Conservation (phyloP, 73 alveolate genomes). For the Paramecium biaurelia region DNA sequence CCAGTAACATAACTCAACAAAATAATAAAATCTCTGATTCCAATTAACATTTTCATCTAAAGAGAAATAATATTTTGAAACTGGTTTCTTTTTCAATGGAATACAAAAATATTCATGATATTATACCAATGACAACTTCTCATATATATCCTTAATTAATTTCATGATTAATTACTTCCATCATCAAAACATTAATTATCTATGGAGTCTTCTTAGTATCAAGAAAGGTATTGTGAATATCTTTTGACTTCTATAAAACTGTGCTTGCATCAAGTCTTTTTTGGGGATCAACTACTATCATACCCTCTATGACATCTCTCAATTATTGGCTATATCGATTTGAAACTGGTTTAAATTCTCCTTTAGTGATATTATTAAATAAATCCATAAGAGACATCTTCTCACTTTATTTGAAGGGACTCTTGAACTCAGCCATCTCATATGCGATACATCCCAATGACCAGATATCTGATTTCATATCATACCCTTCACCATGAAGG, state of each 20-base stretch:
- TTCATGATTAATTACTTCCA: not conserved
- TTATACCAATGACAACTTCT: slow-evolving; percentile 88
- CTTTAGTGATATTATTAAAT: slow-evolving; percentile 88
- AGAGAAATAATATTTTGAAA: slow-evolving; percentile 83
- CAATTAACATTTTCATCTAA: slow-evolving; percentile 42
- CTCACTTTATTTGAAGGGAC: slow-evolving; percentile 88
- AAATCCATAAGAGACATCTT: slow-evolving; percentile 94
- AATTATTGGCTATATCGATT: slow-evolving; percentile 75
- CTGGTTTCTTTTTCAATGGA: slow-evolving; percentile 72
- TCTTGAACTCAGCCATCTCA: slow-evolving; percentile 87
- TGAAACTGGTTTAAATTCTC: slow-evolving; percentile 78
- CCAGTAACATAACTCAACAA: slow-evolving; percentile 80
- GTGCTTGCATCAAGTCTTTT: slow-evolving; percentile 83
- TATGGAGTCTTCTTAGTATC: slow-evolving; percentile 68
- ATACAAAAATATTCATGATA: slow-evolving; percentile 84
- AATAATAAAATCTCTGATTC: slow-evolving; percentile 53
- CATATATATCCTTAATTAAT: slow-evolving; percentile 89
- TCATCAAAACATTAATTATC: slow-evolving; percentile 38
- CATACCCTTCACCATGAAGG: slow-evolving; percentile 95
- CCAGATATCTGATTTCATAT: slow-evolving; percentile 97
- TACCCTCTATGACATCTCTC: slow-evolving; percentile 72
- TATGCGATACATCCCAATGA: slow-evolving; percentile 95
- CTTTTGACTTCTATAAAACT: slow-evolving; percentile 30
- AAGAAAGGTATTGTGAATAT: slow-evolving; percentile 12
- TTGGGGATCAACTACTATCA: slow-evolving; percentile 89